Evolutionary conservation across 768 basidiomycete species (phyloP), one percentile per base, ranked within the genome.

Genomic region (Amanita molliuscula): DNA sequence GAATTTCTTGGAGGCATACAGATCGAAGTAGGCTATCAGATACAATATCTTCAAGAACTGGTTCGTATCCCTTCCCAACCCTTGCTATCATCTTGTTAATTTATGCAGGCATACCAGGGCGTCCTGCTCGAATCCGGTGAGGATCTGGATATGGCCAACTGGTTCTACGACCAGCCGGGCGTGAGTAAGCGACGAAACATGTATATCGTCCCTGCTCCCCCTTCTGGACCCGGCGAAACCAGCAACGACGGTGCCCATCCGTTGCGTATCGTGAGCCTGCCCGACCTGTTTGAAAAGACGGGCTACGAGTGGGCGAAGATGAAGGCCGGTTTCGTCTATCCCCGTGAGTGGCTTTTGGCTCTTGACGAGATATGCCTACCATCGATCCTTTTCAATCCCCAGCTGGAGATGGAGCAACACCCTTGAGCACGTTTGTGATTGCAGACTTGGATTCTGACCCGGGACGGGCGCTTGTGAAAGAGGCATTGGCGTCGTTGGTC

Each of bases 111-210:
- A 1, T 84, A 86, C 59, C 58, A 61, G 23, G 77, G 80, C 5
- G 63, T 67, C 29, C 59, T 91, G 15, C 72, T 74, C 7, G 81
- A 88, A 40, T 72, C 71, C 1, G 65, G 72, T 35, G 63, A 64
- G 34, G 64, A 64, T 6, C 67, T 67, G 5, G 70, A 73, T 28
- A 74, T 88, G 48, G 65, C 77, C 26, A 84, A 74, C 11, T 92
- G 88, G 66, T 98, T 97, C 68, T 97, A 95, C 60, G 90, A 95
- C 58, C 74, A 93, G 5, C 88, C 93, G 0, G 78, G 77, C 0
- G 81, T 88, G 0, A 71, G 72, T 36, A 68, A 73, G 49, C 74
- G 84, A 9, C 68, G 96, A n/a, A 97, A 91, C 63, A 70, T 66
- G 23, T 79, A 86, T 59, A 81, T 97, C 48, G 78, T 81, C 58